phyloP scores from a whole-genome alignment of 176 grass and related monocot species.

The Neostapfia colusana region DNA sequence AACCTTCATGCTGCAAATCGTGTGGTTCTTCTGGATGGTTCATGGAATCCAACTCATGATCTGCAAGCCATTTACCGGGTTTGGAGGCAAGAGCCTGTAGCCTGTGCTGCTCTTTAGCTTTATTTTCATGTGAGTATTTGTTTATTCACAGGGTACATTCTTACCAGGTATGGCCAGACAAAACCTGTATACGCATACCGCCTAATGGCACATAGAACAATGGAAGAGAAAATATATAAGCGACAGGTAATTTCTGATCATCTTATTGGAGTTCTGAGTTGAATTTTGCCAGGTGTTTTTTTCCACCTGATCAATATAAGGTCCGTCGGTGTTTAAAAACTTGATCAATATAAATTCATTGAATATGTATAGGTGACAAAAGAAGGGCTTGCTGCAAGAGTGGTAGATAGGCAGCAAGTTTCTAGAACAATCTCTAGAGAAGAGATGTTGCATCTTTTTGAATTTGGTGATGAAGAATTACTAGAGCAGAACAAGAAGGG shows the following conservation, averaged over 20 bases:
- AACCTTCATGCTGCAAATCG: constrained; percentile 97
- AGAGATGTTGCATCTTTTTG: constrained; percentile 94
- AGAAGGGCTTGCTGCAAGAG: constrained; percentile 96
- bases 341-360: constrained; percentile 5
- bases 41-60: constrained; percentile 99
- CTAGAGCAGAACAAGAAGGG: constrained; percentile 46
- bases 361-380: constrained; percentile 78
- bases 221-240: constrained; percentile 99
- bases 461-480: constrained; percentile 91
- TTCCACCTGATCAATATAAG: constrained; percentile 9
- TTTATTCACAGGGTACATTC: constrained; percentile 9
- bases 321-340: constrained; percentile 32
- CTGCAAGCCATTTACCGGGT: constrained; percentile 97
- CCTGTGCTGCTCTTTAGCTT: constrained; percentile 10
- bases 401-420: constrained; percentile 94
- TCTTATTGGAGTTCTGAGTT: not conserved
- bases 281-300: not conserved
- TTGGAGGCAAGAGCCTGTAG: constrained; percentile 74
- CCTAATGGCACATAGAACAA: constrained; percentile 88
- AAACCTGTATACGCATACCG: constrained; percentile 96
- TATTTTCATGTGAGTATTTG: constrained; percentile 34
- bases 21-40: constrained; percentile 92
- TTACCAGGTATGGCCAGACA: constrained; percentile 84
- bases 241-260: constrained; percentile 64
- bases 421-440: constrained; percentile 98